Conservation (phyloP, 2,329 filamentous ascomycete species). For the Paraphoma chrysanthemicola region DNA sequence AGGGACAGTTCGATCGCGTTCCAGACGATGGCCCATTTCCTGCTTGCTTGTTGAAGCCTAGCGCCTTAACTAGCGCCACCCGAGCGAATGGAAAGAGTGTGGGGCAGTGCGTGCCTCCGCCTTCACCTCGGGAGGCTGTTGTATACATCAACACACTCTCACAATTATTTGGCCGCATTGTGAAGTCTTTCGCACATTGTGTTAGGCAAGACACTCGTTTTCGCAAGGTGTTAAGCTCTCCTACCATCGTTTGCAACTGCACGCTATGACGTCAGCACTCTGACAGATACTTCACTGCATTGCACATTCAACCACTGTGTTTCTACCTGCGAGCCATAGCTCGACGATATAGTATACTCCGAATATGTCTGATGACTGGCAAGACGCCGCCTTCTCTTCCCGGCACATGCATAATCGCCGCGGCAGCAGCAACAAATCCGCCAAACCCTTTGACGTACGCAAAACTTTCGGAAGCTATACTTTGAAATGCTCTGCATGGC, state of each 20-base stretch:
- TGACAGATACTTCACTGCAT: neutral
- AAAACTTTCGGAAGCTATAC: constrained; percentile 32
- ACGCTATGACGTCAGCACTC: constrained; percentile 4
- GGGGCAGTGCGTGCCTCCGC: too few relatives aligned
- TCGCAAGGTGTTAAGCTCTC: too few relatives aligned
- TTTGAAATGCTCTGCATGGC: constrained; percentile 29
- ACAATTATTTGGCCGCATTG: neutral
- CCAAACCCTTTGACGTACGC: constrained; percentile 28
- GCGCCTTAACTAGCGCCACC: too few relatives aligned
- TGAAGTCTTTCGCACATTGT: too few relatives aligned
- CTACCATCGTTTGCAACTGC: neutral
- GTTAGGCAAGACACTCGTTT: too few relatives aligned
- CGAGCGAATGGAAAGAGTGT: too few relatives aligned
- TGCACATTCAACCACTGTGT: too few relatives aligned
- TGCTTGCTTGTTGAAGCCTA: too few relatives aligned
- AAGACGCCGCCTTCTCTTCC: constrained; percentile 28
- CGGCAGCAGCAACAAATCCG: constrained; percentile 11
- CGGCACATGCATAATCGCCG: constrained; percentile 36
- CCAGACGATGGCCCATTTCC: neutral
- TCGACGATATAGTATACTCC: too few relatives aligned
- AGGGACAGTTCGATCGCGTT: neutral
- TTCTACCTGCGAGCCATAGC: too few relatives aligned
- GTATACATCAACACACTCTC: neutral
- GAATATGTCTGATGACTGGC: constrained; percentile 29
- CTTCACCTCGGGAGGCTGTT: too few relatives aligned